phyloP scores from a whole-genome alignment of 2,329 filamentous ascomycete species.

The Nemania serpens region DNA sequence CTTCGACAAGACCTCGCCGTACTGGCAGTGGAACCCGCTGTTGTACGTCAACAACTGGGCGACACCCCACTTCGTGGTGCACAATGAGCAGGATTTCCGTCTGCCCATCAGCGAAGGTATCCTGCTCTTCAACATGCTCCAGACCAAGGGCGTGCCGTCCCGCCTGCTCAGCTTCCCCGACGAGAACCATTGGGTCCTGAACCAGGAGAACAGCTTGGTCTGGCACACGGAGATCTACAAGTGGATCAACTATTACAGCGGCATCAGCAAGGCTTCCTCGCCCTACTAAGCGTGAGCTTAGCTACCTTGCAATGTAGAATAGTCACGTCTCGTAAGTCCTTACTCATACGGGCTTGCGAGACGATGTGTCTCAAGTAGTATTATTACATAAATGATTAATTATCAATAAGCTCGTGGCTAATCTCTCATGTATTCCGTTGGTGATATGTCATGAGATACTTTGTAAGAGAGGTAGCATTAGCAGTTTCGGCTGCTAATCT shows the following conservation, averaged over 20 bases:
- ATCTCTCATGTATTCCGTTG: not conserved
- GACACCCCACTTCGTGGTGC: conserved; percentile 73
- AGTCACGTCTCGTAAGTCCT: not conserved
- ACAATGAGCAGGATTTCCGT: conserved; percentile 70
- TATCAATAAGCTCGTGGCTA: not conserved
- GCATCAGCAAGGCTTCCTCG: conserved; percentile 38
- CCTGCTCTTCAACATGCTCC: conserved; percentile 70
- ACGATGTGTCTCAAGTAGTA: conserved; percentile 12
- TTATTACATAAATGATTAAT: conserved; percentile 11
- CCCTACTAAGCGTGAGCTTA: conserved; percentile 30
- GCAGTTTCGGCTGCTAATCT: too few relatives aligned
- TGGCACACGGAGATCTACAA: conserved; percentile 72
- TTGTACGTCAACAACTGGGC: conserved; percentile 60
- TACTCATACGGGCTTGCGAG: not conserved
- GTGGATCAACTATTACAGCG: conserved; percentile 65
- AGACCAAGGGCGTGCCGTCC: conserved; percentile 66
- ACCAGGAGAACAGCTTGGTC: conserved; percentile 69
- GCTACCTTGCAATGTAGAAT: not conserved
- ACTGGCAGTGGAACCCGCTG: conserved; percentile 55
- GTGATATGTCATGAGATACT: not conserved
- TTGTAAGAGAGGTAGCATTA: too few relatives aligned
- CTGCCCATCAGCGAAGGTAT: conserved; percentile 70
- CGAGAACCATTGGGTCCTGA: conserved; percentile 74
- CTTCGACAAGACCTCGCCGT: conserved; percentile 46
- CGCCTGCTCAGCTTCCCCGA: conserved; percentile 72